Evolutionary conservation across 176 grass and related monocot species (phyloP).

Genomic region (Musa itinerans): DNA sequence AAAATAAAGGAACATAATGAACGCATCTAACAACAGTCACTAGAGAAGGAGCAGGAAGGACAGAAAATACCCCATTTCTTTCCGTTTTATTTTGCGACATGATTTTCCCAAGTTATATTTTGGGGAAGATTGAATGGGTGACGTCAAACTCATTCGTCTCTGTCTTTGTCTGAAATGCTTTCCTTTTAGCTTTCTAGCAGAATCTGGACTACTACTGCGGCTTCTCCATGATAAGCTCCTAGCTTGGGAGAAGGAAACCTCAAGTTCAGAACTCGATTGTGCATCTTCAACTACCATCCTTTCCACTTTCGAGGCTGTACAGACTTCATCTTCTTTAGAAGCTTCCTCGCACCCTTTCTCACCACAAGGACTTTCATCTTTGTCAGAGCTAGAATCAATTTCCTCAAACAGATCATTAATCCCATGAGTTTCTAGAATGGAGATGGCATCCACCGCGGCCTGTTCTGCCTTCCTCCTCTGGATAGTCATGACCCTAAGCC

Average conservation of each 20-base stretch:
- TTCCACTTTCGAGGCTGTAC: not conserved
- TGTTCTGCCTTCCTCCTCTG: conserved; percentile 71
- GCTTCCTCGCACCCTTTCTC: conserved; percentile 17
- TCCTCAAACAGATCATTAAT: conserved; percentile 47
- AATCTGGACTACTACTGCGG: conserved; percentile 53
- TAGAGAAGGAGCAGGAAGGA: not conserved
- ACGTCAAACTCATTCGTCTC: conserved; percentile 31
- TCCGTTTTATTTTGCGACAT: conserved; percentile 73
- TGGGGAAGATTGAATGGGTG: conserved; percentile 47
- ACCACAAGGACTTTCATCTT: conserved; percentile 16
- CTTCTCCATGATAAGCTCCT: conserved; percentile 86
- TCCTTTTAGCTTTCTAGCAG: conserved; percentile 38
- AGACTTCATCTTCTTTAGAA: conserved; percentile 4
- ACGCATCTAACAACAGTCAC: not conserved
- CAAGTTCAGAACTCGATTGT: conserved; percentile 40
- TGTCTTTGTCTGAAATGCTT: conserved; percentile 54
- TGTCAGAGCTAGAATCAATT: conserved; percentile 43
- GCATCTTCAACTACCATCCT: conserved; percentile 32
- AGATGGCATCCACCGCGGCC: conserved; percentile 47
- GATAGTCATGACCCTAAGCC: conserved; percentile 52
- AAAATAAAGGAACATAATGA: not conserved
- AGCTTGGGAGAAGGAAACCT: conserved; percentile 17
- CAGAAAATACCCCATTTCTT: conserved; percentile 38
- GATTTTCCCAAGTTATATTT: conserved; percentile 84
- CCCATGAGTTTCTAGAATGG: conserved; percentile 53